Evolutionary conservation across 2,329 filamentous ascomycete genomes (phyloP).

Genomic region (Rhinocladiella mackenziei): DNA sequence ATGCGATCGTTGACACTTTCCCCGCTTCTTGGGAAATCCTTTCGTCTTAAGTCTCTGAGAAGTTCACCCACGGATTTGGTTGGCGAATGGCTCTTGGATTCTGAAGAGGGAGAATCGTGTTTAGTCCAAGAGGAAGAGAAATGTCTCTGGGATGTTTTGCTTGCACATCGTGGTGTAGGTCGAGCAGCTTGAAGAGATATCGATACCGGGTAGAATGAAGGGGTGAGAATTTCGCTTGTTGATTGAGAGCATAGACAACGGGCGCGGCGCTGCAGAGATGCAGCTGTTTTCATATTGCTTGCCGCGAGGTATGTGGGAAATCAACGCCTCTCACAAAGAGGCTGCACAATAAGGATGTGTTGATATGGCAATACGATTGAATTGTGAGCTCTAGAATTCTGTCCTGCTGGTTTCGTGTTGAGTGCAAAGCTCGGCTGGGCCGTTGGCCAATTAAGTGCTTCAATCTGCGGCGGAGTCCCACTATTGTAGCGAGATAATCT

Average conservation of each 20-base stretch:
- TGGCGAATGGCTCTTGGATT: not conserved
- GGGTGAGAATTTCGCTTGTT: constrained; percentile 3
- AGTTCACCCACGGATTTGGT: not conserved
- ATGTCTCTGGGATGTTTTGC: not conserved
- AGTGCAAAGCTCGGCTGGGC: too few relatives aligned
- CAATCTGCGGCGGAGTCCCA: too few relatives aligned
- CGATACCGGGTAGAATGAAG: not conserved
- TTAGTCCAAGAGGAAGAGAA: constrained; percentile 5
- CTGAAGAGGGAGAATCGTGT: not conserved
- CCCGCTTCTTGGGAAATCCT: not conserved
- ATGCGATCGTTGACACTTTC: constrained; percentile 2
- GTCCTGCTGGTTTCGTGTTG: too few relatives aligned
- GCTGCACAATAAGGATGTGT: too few relatives aligned
- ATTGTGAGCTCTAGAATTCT: too few relatives aligned
- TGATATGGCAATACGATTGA: too few relatives aligned
- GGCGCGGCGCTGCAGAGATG: constrained; percentile 6
- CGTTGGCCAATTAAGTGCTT: too few relatives aligned
- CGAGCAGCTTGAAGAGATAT: not conserved
- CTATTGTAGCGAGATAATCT: too few relatives aligned
- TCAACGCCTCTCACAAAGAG: too few relatives aligned
- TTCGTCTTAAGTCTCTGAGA: not conserved
- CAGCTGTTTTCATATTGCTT: constrained; percentile 7
- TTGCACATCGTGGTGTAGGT: not conserved
- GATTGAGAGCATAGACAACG: constrained; percentile 1
- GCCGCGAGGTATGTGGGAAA: not conserved